phyloP scores from a whole-genome alignment of 768 basidiomycete species.

The Botryobasidium botryosum region DNA sequence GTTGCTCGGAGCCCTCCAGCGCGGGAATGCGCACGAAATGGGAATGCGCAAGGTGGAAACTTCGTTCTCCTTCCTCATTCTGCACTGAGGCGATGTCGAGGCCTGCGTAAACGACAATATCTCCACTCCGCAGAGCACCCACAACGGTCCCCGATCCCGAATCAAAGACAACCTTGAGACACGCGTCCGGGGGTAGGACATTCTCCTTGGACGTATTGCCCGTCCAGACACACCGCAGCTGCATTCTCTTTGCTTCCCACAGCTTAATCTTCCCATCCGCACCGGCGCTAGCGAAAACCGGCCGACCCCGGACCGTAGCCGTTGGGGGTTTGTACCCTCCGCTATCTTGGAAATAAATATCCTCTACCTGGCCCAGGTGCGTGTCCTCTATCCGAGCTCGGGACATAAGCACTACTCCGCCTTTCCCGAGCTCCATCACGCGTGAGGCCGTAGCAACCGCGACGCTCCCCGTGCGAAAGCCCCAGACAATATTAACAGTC shows the following conservation, averaged over 20 bases:
- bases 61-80: too few relatives aligned
- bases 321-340: too few relatives aligned
- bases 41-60: too few relatives aligned
- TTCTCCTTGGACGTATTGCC: conserved; percentile 26
- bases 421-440: conserved; percentile 36
- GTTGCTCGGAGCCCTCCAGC: too few relatives aligned
- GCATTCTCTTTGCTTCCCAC: conserved; percentile 41
- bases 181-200: not conserved
- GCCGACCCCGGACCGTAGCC: too few relatives aligned
- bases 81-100: conserved; percentile 14
- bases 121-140: conserved; percentile 39
- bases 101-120: conserved; percentile 38
- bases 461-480: conserved; percentile 50
- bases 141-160: conserved; percentile 29
- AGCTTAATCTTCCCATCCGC: conserved; percentile 54
- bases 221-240: conserved; percentile 45
- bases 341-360: conserved; percentile 34
- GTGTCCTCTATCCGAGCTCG: conserved; percentile 38
- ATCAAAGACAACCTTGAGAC: conserved; percentile 20
- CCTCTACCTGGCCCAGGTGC: conserved; percentile 43
- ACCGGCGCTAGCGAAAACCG: conserved; percentile 40
- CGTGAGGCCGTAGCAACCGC: conserved; percentile 38
- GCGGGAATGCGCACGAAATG: too few relatives aligned
- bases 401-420: conserved; percentile 29
- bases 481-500: conserved; percentile 57